Percentiles rank a stretch among this genome's conserved stretches.
These are phyloP conservation scores for Leptomonas pyrrhocoris DNA, from an alignment of 208 protist species.

Conservation along the genomic window DNA sequence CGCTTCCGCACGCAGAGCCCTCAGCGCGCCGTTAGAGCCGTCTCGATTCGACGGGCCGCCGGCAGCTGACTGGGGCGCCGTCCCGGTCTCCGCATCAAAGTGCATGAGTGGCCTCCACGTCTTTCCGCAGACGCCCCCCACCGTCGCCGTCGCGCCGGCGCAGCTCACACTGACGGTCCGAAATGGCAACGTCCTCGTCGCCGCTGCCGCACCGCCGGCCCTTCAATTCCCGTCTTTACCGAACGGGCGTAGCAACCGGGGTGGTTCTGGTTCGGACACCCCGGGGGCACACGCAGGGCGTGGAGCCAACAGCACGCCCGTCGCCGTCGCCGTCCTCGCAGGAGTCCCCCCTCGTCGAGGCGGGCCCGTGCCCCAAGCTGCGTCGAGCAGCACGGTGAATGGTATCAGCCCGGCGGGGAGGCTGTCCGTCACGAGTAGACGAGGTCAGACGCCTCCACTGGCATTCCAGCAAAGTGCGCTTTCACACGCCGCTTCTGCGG, in stretches of 20 bases:
- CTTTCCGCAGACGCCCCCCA: conserved; percentile 6
- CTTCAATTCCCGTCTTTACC: neutral
- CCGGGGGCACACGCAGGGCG: neutral
- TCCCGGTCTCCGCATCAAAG: neutral
- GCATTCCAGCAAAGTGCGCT: too few species aligned
- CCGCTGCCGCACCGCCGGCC: neutral
- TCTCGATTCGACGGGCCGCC: too few species aligned
- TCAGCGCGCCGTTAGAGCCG: too few species aligned
- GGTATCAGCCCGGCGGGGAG: too few species aligned
- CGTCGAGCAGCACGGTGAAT: too few species aligned
- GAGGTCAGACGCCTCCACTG: too few species aligned
- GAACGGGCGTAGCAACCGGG: too few species aligned
- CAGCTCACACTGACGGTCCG: neutral
- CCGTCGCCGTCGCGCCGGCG: neutral
- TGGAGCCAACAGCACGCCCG: neutral
- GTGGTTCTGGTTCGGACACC: too few species aligned
- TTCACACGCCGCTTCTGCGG: too few species aligned
- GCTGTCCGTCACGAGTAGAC: too few species aligned
- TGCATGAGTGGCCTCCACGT: neutral
- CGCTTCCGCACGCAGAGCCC: too few species aligned
- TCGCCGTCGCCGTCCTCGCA: neutral
- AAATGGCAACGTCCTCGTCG: neutral
- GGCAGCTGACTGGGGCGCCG: neutral
- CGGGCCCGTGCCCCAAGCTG: too few species aligned
- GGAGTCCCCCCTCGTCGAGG: neutral